Percentiles rank a stretch among this genome's conserved stretches.
phyloP scores from a whole-genome alignment of 164 flowering plant species.

The Nelumbo lutea region DNA sequence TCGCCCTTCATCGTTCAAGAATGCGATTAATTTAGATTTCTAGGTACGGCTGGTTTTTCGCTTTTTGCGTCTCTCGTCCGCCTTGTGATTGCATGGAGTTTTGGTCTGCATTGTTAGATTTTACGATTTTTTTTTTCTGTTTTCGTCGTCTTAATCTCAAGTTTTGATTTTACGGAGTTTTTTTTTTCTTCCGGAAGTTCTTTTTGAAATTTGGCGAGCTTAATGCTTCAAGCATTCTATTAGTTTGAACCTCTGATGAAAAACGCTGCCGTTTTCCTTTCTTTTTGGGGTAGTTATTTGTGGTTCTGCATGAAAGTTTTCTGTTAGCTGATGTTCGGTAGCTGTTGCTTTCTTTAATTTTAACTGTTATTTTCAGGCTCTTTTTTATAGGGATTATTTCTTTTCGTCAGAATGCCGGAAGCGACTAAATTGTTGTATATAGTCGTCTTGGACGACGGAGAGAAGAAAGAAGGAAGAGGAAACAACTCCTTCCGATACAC shows the following conservation, averaged over 20 bases:
- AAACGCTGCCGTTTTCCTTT: too few species aligned
- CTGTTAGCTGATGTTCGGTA: slow-evolving; percentile 2
- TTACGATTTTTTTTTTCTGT: neutral
- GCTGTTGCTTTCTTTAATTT: neutral
- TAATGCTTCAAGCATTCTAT: neutral
- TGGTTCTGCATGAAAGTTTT: neutral
- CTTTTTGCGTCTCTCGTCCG: neutral
- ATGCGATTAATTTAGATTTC: slow-evolving; percentile 7
- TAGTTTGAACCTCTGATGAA: neutral
- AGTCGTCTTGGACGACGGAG: slow-evolving; percentile 56
- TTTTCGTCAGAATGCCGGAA: slow-evolving; percentile 45
- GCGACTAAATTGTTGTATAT: slow-evolving; percentile 58
- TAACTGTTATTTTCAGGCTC: neutral
- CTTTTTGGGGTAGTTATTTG: neutral
- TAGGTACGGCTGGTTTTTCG: neutral
- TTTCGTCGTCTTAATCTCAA: neutral
- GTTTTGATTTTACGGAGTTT: neutral
- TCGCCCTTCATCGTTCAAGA: neutral
- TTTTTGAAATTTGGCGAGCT: neutral
- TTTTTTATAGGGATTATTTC: neutral
- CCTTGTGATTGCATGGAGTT: slow-evolving; percentile 3
- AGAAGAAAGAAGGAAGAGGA: slow-evolving; percentile 26
- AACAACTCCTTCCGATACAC: slow-evolving; percentile 66
- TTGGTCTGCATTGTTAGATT: slow-evolving; percentile 12
- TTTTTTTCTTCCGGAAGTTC: neutral